Base-by-base conservation (phyloP, 805 yeast species). In the Starmerella vitae region DNA sequence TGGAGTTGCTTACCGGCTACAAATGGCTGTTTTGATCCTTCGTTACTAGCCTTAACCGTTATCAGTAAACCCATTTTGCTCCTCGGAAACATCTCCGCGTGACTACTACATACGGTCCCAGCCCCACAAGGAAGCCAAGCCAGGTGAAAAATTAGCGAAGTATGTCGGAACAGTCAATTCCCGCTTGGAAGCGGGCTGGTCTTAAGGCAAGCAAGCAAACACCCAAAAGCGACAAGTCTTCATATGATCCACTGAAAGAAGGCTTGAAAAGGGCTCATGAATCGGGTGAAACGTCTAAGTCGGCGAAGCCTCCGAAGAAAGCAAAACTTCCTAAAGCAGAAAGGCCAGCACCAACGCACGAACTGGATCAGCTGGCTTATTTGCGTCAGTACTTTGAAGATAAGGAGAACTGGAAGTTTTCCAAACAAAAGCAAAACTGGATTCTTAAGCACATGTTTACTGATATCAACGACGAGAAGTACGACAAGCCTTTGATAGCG, bases 351-450 rank as follows among this genome's bases (percentile, higher is more conserved):
- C 80, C 84, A 1, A 36, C 41, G n/a, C 85, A 84, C 25, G 88
- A 78, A 47, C 74, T 71, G 45, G 93, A 81, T 51, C 91, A 81
- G 55, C 63, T 77, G 26, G 71, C 62, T 0, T 81, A 81, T 53
- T 59, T 81, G 49, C 67, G 71, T 41, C 76, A 70, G 38, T 82
- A 67, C 51, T 55, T 61, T 3, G 65, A 67, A 10, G 82, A 78
- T 45, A 62, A 58, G 43, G 71, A 61, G 0, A 65, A 68, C 42
- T 82, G 93, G 93, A 82, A 82, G 62, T 82, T 82, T 57, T 76
- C 84, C 42, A 82, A 82, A 52, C 86, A 77, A 63, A 81, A 82
- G 47, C 93, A 82, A 58, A 81, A 81, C 54, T 82, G 93, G 93
- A 67, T 82, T 31, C 60, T 82, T 46, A 75, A 74, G 52, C 74